Evolutionary conservation across 139 green algal species (phyloP).

Genomic region (Chlorella ohadii): DNA sequence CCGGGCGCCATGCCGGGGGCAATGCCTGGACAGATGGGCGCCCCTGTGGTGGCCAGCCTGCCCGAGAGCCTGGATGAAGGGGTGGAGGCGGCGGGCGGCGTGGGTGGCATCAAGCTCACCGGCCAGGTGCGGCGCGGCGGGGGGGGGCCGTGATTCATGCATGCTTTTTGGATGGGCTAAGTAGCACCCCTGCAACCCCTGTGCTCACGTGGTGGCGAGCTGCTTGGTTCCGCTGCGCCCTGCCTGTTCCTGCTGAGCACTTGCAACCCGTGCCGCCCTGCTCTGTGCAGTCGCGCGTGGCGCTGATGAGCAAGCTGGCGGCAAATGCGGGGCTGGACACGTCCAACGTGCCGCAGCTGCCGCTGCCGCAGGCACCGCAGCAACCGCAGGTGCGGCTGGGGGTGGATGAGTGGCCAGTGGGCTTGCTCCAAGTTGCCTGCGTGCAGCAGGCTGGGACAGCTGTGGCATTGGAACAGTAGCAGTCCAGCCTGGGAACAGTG

Average conservation of each 20-base stretch:
- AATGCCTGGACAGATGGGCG: not conserved
- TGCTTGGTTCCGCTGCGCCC: too few species aligned
- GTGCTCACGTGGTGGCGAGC: too few species aligned
- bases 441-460: too few species aligned
- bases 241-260: too few species aligned
- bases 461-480: too few species aligned
- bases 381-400: constrained; percentile 14
- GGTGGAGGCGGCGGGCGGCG: constrained; percentile 32
- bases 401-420: not conserved
- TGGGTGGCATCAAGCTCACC: constrained; percentile 78
- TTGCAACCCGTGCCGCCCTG: too few species aligned
- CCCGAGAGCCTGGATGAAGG: not conserved
- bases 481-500: too few species aligned
- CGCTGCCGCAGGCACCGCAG: constrained; percentile 24
- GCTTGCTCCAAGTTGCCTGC: too few species aligned
- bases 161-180: too few species aligned
- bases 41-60: not conserved
- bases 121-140: constrained; percentile 64
- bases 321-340: constrained; percentile 58
- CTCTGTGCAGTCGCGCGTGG: constrained; percentile 66
- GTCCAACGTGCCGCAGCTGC: constrained; percentile 25
- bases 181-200: too few species aligned
- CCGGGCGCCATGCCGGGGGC: not conserved
- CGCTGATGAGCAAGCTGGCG: constrained; percentile 90
- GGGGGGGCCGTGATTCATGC: not conserved